Evolutionary conservation across 371 early-diverging fungal genomes (phyloP).

Genomic region (Apophysomyces trapeziformis): DNA sequence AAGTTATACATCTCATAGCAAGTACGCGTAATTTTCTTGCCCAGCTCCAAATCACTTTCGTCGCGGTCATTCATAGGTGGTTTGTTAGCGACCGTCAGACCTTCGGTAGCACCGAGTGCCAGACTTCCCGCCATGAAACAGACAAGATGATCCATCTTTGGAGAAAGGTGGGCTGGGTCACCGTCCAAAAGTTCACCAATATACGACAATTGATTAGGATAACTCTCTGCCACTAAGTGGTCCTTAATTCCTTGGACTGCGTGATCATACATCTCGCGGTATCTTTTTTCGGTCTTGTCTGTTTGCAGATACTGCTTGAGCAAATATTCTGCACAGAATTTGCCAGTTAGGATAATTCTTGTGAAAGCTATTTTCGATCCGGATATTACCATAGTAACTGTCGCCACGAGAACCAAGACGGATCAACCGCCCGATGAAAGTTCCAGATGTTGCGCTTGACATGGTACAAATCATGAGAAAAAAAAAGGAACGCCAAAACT

Average conservation of each 20-base stretch:
- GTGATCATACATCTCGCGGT: constrained; percentile 72
- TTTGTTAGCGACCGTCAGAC: constrained; percentile 36
- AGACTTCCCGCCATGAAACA: constrained; percentile 91
- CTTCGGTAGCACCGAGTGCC: constrained; percentile 78
- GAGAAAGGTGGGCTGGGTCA: constrained; percentile 39
- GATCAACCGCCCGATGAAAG: constrained; percentile 57
- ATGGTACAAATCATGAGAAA: background rate
- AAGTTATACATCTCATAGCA: constrained; percentile 85
- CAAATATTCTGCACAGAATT: constrained; percentile 72
- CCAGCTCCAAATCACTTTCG: constrained; percentile 69
- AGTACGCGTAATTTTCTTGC: constrained; percentile 73
- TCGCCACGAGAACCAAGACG: constrained; percentile 86
- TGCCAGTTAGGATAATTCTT: background rate
- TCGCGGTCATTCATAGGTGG: constrained; percentile 31
- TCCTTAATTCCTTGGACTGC: constrained; percentile 75
- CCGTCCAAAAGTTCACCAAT: constrained; percentile 69
- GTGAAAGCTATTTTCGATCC: too few relatives aligned
- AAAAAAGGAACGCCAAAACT: constrained; percentile 9
- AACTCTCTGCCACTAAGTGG: constrained; percentile 67
- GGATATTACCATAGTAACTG: constrained; percentile 80
- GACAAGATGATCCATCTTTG: constrained; percentile 93
- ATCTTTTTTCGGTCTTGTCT: constrained; percentile 62
- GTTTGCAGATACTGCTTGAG: constrained; percentile 87
- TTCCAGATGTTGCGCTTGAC: constrained; percentile 41
- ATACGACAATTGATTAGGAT: constrained; percentile 65